Percentiles rank a stretch among this genome's conserved stretches.
Evolutionary conservation across 2,329 filamentous ascomycete genomes (phyloP).

Genomic region (Alternaria longipes): DNA sequence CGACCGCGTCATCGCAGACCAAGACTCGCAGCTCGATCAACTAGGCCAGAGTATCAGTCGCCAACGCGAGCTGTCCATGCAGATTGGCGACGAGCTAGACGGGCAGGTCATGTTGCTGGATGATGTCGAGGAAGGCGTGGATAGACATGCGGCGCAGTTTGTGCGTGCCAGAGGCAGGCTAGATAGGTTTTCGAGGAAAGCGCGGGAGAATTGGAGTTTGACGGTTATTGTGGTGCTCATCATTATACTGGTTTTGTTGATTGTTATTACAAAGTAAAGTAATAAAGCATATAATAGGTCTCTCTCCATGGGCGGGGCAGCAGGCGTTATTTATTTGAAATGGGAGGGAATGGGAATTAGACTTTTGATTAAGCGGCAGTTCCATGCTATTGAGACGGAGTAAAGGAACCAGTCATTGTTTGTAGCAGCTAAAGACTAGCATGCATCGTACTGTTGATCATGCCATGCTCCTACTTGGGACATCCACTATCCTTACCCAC

Average conservation of each 20-base stretch:
- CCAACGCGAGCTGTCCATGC: constrained; percentile 91
- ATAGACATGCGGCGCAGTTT: constrained; percentile 79
- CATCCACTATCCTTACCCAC: no score
- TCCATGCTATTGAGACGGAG: no score
- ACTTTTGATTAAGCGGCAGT: no score
- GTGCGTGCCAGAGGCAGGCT: constrained; percentile 78
- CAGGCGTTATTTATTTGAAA: no score
- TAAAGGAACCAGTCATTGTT: no score
- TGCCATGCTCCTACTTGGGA: no score
- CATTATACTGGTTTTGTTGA: constrained; percentile 80
- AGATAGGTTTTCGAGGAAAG: constrained; percentile 74
- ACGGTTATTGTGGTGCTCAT: constrained; percentile 81
- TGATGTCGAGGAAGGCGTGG: constrained; percentile 83
- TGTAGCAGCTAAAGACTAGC: background rate
- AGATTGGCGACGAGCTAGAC: constrained; percentile 95
- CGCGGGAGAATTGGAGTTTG: constrained; percentile 88
- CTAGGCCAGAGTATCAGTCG: constrained; percentile 86
- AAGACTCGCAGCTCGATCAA: constrained; percentile 91
- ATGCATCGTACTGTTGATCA: background rate
- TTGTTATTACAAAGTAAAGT: constrained; percentile 66
- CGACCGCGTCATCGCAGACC: constrained; percentile 79
- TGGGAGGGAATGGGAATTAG: no score
- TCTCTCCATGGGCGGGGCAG: no score
- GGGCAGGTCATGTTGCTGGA: constrained; percentile 88
- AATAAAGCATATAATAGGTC: no score